Evolutionary conservation across 2,329 filamentous ascomycete genomes (phyloP).

Genomic region (Alternaria panax): DNA sequence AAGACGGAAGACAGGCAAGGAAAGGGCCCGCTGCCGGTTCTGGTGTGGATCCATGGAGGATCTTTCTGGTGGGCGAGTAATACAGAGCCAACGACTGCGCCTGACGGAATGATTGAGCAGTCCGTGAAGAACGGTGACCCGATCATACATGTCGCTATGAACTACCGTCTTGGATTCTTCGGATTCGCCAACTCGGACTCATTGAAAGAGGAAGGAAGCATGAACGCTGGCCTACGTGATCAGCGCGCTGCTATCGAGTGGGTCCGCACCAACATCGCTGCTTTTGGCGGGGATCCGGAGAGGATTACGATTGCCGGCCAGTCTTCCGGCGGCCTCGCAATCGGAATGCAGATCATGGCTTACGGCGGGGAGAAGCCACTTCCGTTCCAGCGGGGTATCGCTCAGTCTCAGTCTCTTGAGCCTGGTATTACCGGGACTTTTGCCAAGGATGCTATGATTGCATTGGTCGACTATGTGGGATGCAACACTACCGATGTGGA

Average conservation of each 20-base stretch:
- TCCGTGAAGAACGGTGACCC: slow-evolving; percentile 55
- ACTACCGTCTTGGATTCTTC: slow-evolving; percentile 51
- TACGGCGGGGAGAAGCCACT: slow-evolving; percentile 41
- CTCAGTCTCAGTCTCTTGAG: slow-evolving; percentile 59
- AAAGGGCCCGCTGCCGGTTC: slow-evolving; percentile 58
- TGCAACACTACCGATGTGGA: slow-evolving; percentile 54
- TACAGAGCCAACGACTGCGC: slow-evolving; percentile 48
- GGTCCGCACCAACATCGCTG: slow-evolving; percentile 48
- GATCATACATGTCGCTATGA: slow-evolving; percentile 48
- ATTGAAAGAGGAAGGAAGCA: slow-evolving; percentile 42
- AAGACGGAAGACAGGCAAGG: slow-evolving; percentile 42
- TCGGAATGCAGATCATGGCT: slow-evolving; percentile 46
- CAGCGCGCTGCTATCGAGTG: slow-evolving; percentile 51
- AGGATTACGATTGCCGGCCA: slow-evolving; percentile 52
- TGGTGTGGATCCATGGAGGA: slow-evolving; percentile 66
- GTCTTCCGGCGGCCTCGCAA: slow-evolving; percentile 46
- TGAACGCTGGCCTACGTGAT: slow-evolving; percentile 51
- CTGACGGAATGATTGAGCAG: slow-evolving; percentile 57
- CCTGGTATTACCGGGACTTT: slow-evolving; percentile 58
- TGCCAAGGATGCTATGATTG: slow-evolving; percentile 57
- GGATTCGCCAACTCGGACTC: slow-evolving; percentile 48
- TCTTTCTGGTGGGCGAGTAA: slow-evolving; percentile 51
- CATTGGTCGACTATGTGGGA: slow-evolving; percentile 52
- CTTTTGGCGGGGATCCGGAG: slow-evolving; percentile 45
- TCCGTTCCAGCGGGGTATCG: slow-evolving; percentile 46